phyloP scores from a whole-genome alignment of 1,139 yeast genomes.

The Magnusiomyces ingens region DNA sequence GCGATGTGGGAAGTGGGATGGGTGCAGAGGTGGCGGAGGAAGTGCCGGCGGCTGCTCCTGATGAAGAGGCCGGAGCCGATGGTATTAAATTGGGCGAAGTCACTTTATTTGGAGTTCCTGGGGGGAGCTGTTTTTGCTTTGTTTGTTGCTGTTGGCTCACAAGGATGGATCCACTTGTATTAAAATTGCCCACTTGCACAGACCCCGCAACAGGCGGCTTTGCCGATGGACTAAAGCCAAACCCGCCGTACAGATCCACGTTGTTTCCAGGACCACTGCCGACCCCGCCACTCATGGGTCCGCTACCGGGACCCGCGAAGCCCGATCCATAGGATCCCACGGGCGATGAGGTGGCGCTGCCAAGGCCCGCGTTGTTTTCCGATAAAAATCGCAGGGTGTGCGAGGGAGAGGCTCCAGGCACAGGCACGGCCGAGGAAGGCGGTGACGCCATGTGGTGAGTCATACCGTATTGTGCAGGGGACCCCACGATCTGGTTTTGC shows the following conservation, averaged over 20 bases:
- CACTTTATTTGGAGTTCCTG: conserved; percentile 6
- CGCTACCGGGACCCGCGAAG: too few relatives aligned
- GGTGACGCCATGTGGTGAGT: conserved; percentile 9
- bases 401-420: conserved; percentile 11
- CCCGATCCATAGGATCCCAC: conserved; percentile 22
- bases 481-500: neutral
- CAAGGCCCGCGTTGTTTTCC: conserved; percentile 10
- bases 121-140: neutral
- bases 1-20: neutral
- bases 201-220: conserved; percentile 4
- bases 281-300: too few relatives aligned
- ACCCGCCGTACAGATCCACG: conserved; percentile 1
- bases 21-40: conserved; percentile 4
- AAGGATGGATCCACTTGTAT: neutral
- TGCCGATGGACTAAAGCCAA: conserved; percentile 10
- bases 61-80: neutral
- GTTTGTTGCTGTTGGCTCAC: neutral
- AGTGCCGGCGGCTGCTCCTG: conserved; percentile 8
- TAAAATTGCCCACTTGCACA: neutral
- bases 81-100: conserved; percentile 5
- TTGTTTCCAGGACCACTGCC: too few relatives aligned
- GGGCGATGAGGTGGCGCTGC: conserved; percentile 21
- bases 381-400: conserved; percentile 13
- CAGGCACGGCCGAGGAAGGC: conserved; percentile 2
- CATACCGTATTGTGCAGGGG: conserved; percentile 14